Evolutionary conservation across 2,329 filamentous ascomycete species (phyloP).

Genomic region (Penicillium sp.): DNA sequence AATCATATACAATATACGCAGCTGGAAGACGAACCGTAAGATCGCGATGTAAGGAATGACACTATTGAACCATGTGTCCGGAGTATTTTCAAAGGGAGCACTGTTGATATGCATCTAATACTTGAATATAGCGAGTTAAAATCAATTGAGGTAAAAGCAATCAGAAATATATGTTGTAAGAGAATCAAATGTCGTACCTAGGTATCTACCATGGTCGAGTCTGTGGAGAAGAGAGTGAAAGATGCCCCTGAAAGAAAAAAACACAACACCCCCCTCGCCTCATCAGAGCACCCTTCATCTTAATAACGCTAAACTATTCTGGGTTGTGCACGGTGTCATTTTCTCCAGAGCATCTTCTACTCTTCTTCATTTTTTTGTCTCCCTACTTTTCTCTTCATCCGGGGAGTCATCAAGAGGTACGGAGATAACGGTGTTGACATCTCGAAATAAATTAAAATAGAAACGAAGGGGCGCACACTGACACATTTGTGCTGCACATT

Average conservation of each 20-base stretch:
- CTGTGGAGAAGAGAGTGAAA: no score
- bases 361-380: slow-evolving; percentile 11
- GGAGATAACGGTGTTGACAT: background rate
- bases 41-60: background rate
- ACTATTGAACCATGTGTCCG: slow-evolving; percentile 10
- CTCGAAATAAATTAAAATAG: background rate
- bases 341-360: slow-evolving; percentile 18
- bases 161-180: no score
- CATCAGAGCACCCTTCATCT: slow-evolving; percentile 24
- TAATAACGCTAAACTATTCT: slow-evolving; percentile 23
- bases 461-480: slow-evolving; percentile 8
- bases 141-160: no score
- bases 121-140: no score
- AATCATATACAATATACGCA: background rate
- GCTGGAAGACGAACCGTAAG: background rate
- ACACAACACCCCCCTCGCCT: background rate
- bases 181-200: no score
- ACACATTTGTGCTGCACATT: slow-evolving; percentile 18
- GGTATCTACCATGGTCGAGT: no score
- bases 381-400: slow-evolving; percentile 8
- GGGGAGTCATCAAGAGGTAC: slow-evolving; percentile 9
- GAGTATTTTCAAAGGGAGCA: background rate
- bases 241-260: slow-evolving; percentile 1
- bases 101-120: background rate
- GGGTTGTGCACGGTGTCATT: slow-evolving; percentile 20